phyloP scores from a whole-genome alignment of 208 protist species.

The Acanthamoeba castellanii region DNA sequence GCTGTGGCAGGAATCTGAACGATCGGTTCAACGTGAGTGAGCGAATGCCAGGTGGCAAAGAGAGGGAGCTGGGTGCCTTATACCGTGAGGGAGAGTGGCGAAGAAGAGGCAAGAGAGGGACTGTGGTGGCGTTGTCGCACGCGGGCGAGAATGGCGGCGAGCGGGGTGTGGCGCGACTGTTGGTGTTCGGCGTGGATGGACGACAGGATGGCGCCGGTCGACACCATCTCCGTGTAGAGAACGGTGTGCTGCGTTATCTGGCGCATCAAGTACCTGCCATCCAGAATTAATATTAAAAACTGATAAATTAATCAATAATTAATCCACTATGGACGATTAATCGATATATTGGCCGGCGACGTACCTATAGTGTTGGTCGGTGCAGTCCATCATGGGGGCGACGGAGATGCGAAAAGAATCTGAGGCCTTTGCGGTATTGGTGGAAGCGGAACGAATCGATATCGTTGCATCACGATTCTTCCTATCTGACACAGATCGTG shows the following conservation, averaged over 20 bases:
- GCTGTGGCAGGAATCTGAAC: neutral
- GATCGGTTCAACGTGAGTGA: neutral
- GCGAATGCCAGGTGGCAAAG: neutral
- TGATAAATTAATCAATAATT: neutral
- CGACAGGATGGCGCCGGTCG: neutral
- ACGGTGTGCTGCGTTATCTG: slow-evolving; percentile 44
- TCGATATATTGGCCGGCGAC: neutral
- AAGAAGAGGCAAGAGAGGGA: neutral
- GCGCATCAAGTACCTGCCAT: neutral
- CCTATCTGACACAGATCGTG: too few species aligned
- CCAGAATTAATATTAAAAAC: neutral
- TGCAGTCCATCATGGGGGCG: slow-evolving; percentile 66
- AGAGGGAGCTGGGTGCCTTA: neutral
- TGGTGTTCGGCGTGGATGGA: slow-evolving; percentile 21
- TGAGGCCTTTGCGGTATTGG: neutral
- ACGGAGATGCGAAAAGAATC: slow-evolving; percentile 52
- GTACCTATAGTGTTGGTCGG: slow-evolving; percentile 34
- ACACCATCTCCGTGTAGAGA: slow-evolving; percentile 64
- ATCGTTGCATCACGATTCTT: too few species aligned
- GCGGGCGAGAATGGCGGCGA: neutral
- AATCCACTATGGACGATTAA: neutral
- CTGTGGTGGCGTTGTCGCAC: neutral
- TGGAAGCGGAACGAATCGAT: neutral
- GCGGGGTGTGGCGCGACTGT: neutral
- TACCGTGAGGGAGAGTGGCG: neutral